phyloP scores from a whole-genome alignment of 1,139 yeast genomes.

The Saccharomyces pastorianus region DNA sequence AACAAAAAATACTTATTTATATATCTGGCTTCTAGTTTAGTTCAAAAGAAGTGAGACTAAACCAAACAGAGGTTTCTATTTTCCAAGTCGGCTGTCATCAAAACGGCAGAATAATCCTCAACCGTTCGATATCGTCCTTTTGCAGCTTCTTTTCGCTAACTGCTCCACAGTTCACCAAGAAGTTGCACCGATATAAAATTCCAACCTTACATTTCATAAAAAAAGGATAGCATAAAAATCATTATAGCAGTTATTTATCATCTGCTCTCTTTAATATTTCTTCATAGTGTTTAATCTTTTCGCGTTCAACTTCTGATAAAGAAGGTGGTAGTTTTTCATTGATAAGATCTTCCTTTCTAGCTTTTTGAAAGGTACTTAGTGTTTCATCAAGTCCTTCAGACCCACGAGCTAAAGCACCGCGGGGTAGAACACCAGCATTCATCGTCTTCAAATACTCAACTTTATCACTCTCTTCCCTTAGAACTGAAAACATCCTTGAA shows the following conservation, averaged over 20 bases:
- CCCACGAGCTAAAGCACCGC: slow-evolving; percentile 81
- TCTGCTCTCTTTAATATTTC: slow-evolving; percentile 12
- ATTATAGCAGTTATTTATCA: not conserved
- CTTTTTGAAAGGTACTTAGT: slow-evolving; percentile 73
- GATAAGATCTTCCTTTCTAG: slow-evolving; percentile 66
- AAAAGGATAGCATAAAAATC: not conserved
- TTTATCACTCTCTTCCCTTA: slow-evolving; percentile 84
- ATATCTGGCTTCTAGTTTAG: not conserved
- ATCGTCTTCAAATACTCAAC: slow-evolving; percentile 72
- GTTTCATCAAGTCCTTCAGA: slow-evolving; percentile 69
- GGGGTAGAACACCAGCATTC: slow-evolving; percentile 67
- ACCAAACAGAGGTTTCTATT: not conserved
- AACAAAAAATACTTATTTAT: not conserved
- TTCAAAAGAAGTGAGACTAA: not conserved
- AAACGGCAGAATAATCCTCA: too few species aligned
- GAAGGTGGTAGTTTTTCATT: slow-evolving; percentile 89
- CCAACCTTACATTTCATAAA: not conserved
- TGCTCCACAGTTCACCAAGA: not conserved
- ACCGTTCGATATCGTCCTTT: not conserved
- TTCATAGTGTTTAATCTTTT: slow-evolving; percentile 40
- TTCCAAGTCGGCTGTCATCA: not conserved
- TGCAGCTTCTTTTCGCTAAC: not conserved
- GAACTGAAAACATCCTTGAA: slow-evolving; percentile 83
- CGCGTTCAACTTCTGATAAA: slow-evolving; percentile 44
- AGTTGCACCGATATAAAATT: too few species aligned